These are phyloP conservation scores for Barnettozyma salicaria DNA, from an alignment of 805 yeast species.

Conservation along the genomic window DNA sequence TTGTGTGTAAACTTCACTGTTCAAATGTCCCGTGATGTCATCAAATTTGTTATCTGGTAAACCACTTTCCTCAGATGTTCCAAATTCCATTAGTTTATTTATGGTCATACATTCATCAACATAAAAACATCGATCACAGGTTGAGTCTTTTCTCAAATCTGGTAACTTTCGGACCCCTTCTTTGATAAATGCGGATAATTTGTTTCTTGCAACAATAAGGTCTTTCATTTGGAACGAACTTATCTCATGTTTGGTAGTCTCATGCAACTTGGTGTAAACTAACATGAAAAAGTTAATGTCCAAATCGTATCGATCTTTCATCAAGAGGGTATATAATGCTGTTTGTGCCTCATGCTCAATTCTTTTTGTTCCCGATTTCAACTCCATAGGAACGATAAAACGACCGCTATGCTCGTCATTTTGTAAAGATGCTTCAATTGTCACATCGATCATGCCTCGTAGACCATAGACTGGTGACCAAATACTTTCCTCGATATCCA, in stretches of 20 bases:
- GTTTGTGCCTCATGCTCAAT: slow-evolving; percentile 82
- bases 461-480: slow-evolving; percentile 90
- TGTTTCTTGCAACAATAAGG: slow-evolving; percentile 67
- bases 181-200: slow-evolving; percentile 52
- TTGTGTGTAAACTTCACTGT: slow-evolving; percentile 35
- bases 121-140: slow-evolving; percentile 57
- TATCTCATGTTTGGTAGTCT: slow-evolving; percentile 49
- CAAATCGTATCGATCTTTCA: slow-evolving; percentile 73
- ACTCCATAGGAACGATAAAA: slow-evolving; percentile 72
- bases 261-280: slow-evolving; percentile 62
- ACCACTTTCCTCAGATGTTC: slow-evolving; percentile 49
- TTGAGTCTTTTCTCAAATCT: slow-evolving; percentile 41
- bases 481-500: slow-evolving; percentile 85
- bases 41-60: slow-evolving; percentile 43
- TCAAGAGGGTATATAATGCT: slow-evolving; percentile 67
- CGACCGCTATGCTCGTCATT: slow-evolving; percentile 33
- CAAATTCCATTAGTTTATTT: slow-evolving; percentile 54
- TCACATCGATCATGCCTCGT: slow-evolving; percentile 85
- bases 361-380: slow-evolving; percentile 75
- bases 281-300: slow-evolving; percentile 60
- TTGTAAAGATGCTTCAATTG: slow-evolving; percentile 54
- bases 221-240: slow-evolving; percentile 54
- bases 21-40: slow-evolving; percentile 45
- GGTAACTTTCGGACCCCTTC: slow-evolving; percentile 50
- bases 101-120: slow-evolving; percentile 58